Evolutionary conservation across 2,329 filamentous ascomycete species (phyloP), one percentile per base, ranked within the genome.

Genomic region (Cladosporium sp.): DNA sequence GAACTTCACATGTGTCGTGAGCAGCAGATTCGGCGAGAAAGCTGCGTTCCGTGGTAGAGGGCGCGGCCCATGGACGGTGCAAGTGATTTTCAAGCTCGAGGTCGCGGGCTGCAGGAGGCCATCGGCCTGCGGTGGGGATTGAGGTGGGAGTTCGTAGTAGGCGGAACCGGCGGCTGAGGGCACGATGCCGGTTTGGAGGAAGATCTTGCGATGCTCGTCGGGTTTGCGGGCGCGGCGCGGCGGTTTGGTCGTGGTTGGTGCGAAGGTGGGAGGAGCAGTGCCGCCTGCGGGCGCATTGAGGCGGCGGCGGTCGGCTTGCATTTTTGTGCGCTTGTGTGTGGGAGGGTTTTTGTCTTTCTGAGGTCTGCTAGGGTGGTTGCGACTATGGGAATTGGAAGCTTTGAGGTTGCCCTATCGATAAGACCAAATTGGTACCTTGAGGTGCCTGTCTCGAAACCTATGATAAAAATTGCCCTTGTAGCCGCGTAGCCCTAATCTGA

Each of bases 1-100:
- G 68, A 95, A 97, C 73, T 97, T 98, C 66, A 98, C 86, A 61
- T 95, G 89, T 2, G 92, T 95, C 11, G 87, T 89, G 48, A 98
- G 80, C 42, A 96, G 85, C 58, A 97, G 83, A 63, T 95, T 91
- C 9, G 93, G 89, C 49, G 89, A 93, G 73, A 96, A 98, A 1
- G 89, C 86, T 28, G 89, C 89, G 52, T 88, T 95, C 66, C 90
- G 84, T 32, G 92, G 91, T 40, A 98, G 79, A 19, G 93, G 90
- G 60, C 91, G 84, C 3, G 93, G 93, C 1, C 93, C 93, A 72
- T 97, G 92, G 51, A 97, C 89, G 9, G 89, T 91, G 69, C 91
- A 95, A 57, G 86, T 87, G 56, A 98, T 83, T 71, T 98, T 98
- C 66, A 97, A 80, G 48, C 88, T 87, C 35, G 84, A 81, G 6